A percentile compares a stretch with the other conserved stretches of the same genome.
Evolutionary conservation across 768 basidiomycete genomes (phyloP).

Genomic region (Pleurotus djamor): DNA sequence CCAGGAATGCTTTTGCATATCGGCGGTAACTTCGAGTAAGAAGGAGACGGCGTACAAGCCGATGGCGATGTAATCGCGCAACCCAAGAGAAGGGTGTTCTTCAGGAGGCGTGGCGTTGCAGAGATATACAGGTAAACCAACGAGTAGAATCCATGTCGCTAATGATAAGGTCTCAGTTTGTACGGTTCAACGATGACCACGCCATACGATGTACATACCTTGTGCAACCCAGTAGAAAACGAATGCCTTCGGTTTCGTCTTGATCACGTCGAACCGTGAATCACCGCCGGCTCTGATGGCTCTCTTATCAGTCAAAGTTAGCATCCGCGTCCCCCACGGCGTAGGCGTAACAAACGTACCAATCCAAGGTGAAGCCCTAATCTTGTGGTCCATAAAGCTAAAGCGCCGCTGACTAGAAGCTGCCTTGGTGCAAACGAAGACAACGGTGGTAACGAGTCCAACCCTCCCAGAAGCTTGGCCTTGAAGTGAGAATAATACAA

Average conservation of each 20-base stretch:
- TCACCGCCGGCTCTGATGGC: conserved; percentile 57
- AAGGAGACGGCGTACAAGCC: conserved; percentile 57
- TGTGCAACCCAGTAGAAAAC: conserved; percentile 61
- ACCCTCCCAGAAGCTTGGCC: conserved; percentile 39
- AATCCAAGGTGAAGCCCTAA: conserved; percentile 58
- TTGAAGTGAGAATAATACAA: conserved; percentile 61
- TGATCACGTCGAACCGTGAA: conserved; percentile 62
- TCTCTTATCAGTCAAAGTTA: conserved; percentile 16
- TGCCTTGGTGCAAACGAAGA: conserved; percentile 58
- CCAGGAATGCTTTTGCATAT: conserved; percentile 67
- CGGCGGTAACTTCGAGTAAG: conserved; percentile 60
- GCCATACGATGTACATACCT: conserved; percentile 28
- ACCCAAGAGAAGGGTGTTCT: conserved; percentile 48
- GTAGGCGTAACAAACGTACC: conserved; percentile 27
- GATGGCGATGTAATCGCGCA: conserved; percentile 52
- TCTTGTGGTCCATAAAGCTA: conserved; percentile 60
- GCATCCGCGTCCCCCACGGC: no score
- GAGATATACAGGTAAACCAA: conserved; percentile 69
- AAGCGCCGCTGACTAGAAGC: conserved; percentile 51
- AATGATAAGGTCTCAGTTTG: neutral
- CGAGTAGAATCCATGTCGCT: conserved; percentile 67
- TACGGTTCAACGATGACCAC: neutral
- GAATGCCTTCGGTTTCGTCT: conserved; percentile 38
- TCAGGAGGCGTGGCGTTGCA: conserved; percentile 52
- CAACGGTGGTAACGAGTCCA: conserved; percentile 36